Evolutionary conservation across 139 green algal genomes (phyloP).

Genomic region (Volvox africanus): DNA sequence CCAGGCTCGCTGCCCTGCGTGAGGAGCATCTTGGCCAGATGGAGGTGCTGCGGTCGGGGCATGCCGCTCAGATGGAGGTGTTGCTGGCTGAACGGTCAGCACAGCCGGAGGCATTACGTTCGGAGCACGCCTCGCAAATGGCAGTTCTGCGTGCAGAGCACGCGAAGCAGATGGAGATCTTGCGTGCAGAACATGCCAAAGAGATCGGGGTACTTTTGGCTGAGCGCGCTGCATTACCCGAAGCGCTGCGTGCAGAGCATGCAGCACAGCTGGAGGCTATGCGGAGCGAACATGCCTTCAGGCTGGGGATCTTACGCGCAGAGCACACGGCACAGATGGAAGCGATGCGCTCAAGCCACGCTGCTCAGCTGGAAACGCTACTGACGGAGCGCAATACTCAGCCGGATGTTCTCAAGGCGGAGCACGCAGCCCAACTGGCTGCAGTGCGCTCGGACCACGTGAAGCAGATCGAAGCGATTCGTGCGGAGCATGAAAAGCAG

Average conservation of each 20-base stretch:
- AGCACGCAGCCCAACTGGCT: background rate
- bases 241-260: background rate
- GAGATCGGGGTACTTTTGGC: background rate
- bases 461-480: background rate
- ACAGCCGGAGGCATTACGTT: background rate
- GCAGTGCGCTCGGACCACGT: background rate
- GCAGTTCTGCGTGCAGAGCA: background rate
- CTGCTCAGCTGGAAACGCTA: background rate
- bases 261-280: background rate
- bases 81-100: background rate
- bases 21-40: background rate
- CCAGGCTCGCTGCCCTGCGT: background rate
- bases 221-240: background rate
- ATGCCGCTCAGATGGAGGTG: constrained; percentile 10
- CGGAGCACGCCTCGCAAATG: background rate
- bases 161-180: background rate
- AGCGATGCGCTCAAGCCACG: background rate
- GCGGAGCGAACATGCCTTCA: background rate
- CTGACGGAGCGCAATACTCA: background rate
- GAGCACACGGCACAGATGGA: constrained; percentile 13
- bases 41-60: background rate
- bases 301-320: background rate
- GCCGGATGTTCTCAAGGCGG: background rate
- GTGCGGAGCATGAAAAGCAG: background rate
- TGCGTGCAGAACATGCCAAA: background rate